Evolutionary conservation across 192 early-diverging fungal genomes (phyloP).

Genomic region (Entomortierella chlamydospora): DNA sequence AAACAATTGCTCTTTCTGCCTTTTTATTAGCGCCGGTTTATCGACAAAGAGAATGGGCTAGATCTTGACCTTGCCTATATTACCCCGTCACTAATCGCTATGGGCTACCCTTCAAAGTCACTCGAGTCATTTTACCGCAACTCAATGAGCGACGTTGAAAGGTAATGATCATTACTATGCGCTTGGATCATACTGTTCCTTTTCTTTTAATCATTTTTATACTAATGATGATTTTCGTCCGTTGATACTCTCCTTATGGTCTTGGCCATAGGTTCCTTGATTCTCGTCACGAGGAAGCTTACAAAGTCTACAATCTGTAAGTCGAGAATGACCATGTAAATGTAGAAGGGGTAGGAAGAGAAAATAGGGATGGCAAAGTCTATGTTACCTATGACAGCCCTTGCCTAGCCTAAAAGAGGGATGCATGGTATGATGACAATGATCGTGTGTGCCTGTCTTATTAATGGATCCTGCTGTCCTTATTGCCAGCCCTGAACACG

Average conservation of each 20-base stretch:
- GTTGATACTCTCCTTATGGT: not conserved
- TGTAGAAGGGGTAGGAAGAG: not conserved
- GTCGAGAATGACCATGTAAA: constrained; percentile 3
- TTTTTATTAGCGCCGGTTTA: constrained; percentile 44
- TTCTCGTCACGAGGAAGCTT: constrained; percentile 55
- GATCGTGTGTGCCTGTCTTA: not conserved
- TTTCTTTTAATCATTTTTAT: not conserved
- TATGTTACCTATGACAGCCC: too few relatives aligned
- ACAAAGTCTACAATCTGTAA: constrained; percentile 75
- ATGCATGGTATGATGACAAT: not conserved
- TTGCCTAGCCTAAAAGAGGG: not conserved
- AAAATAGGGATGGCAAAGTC: not conserved
- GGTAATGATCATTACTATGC: constrained; percentile 26
- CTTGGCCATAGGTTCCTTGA: constrained; percentile 62
- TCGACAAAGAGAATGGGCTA: constrained; percentile 54
- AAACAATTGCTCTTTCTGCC: not conserved
- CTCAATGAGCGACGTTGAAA: constrained; percentile 63
- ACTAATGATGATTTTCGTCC: not conserved
- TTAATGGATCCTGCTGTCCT: not conserved
- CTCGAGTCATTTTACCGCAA: constrained; percentile 69
- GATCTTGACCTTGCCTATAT: constrained; percentile 63
- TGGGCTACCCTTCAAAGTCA: constrained; percentile 65
- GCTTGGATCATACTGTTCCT: not conserved
- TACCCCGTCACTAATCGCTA: constrained; percentile 65
- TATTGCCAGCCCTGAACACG: not conserved